phyloP scores from a whole-genome alignment of 305 asterid species.

The Rubia tinctorum region DNA sequence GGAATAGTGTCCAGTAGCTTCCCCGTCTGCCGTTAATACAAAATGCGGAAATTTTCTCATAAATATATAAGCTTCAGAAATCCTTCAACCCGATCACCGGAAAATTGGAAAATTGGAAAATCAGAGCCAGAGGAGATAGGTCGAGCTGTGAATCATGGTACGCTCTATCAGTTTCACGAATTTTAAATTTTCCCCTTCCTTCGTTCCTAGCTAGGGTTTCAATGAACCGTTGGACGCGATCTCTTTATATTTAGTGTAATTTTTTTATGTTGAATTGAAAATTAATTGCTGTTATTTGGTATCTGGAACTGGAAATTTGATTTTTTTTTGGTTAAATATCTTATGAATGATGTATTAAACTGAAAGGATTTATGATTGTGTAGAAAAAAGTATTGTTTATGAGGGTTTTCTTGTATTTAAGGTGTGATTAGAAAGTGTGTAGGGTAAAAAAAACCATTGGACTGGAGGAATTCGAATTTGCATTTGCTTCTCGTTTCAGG shows the following conservation, averaged over 20 bases:
- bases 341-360: neutral
- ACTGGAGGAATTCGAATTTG: neutral
- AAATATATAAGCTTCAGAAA: no score
- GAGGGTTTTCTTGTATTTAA: neutral
- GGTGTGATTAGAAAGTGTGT: neutral
- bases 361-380: neutral
- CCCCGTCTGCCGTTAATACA: neutral
- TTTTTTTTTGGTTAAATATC: neutral
- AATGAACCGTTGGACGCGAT: neutral
- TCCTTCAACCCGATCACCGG: neutral
- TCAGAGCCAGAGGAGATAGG: neutral
- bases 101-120: neutral
- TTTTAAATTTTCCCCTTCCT: neutral
- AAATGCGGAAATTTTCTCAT: neutral
- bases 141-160: conserved; percentile 12
- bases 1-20: neutral
- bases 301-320: neutral
- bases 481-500: neutral
- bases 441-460: neutral
- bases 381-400: neutral
- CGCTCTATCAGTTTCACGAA: neutral
- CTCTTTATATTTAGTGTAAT: neutral
- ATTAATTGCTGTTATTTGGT: neutral
- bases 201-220: conserved; percentile 14
- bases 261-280: neutral